A percentile compares a stretch with the other conserved stretches of the same genome.
phyloP scores from a whole-genome alignment of 257 asterid genomes.

The Gentiana macrophylla region DNA sequence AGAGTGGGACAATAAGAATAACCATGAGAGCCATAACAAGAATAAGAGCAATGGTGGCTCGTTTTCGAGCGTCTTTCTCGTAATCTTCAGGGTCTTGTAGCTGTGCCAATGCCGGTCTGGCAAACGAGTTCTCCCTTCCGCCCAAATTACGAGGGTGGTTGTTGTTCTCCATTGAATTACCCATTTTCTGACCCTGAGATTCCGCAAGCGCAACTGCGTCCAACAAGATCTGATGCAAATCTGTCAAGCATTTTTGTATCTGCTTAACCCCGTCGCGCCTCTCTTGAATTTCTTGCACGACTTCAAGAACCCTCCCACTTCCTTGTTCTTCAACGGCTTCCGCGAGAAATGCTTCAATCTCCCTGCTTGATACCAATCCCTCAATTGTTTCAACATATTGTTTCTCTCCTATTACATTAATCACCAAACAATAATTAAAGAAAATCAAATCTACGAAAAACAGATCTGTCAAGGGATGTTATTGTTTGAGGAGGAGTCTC shows the following conservation, averaged over 20 bases:
- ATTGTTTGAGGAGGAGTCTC: too few relatives aligned
- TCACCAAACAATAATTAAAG: too few relatives aligned
- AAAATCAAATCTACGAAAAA: too few relatives aligned
- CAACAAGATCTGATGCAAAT: constrained; percentile 21
- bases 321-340: constrained; percentile 31
- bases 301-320: constrained; percentile 14
- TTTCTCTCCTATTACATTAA: constrained; percentile 15
- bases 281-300: constrained; percentile 21
- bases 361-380: constrained; percentile 20
- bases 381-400: constrained; percentile 21
- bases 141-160: background rate
- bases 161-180: background rate
- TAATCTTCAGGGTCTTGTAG: constrained; percentile 9
- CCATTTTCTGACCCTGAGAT: constrained; percentile 19
- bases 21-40: constrained; percentile 5
- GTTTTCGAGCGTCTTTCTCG: constrained; percentile 9
- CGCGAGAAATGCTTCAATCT: constrained; percentile 14
- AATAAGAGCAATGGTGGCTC: constrained; percentile 9
- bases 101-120: constrained; percentile 12
- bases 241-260: constrained; percentile 20
- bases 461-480: too few relatives aligned
- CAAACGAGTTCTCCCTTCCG: background rate
- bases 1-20: constrained; percentile 12
- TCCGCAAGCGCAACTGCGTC: constrained; percentile 23
- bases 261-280: constrained; percentile 27